Percentiles rank a stretch among this genome's conserved stretches.
Evolutionary conservation across 2,329 filamentous ascomycete species (phyloP).

Genomic region (Lachnellula subtilissima): DNA sequence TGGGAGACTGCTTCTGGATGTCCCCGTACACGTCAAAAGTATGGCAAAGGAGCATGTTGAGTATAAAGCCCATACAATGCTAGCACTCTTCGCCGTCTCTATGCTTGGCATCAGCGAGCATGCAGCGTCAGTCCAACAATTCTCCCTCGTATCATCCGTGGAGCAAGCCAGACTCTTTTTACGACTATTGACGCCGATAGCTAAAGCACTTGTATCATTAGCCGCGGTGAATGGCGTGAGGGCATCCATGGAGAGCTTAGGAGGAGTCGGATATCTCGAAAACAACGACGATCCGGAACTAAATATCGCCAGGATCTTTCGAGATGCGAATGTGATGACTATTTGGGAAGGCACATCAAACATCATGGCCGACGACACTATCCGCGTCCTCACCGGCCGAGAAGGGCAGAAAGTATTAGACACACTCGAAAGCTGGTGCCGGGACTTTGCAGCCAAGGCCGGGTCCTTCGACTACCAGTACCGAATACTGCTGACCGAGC

Average conservation of each 20-base stretch:
- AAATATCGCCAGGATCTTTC: constrained; percentile 61
- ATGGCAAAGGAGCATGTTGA: constrained; percentile 51
- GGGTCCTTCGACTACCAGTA: constrained; percentile 7
- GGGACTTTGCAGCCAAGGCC: constrained; percentile 7
- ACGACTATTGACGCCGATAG: constrained; percentile 53
- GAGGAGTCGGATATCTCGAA: constrained; percentile 62
- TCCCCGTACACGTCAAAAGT: constrained; percentile 52
- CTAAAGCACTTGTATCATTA: constrained; percentile 55
- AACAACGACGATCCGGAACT: constrained; percentile 57
- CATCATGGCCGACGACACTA: constrained; percentile 54
- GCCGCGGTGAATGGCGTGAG: constrained; percentile 46
- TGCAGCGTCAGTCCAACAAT: neutral
- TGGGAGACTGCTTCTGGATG: constrained; percentile 44
- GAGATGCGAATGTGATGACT: constrained; percentile 58
- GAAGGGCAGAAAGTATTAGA: constrained; percentile 33
- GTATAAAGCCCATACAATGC: constrained; percentile 52
- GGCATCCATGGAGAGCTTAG: constrained; percentile 59
- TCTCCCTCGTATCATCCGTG: neutral
- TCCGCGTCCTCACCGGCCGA: constrained; percentile 42
- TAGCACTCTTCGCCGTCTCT: constrained; percentile 49
- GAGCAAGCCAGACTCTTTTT: constrained; percentile 39
- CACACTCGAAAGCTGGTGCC: constrained; percentile 41
- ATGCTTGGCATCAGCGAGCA: constrained; percentile 51
- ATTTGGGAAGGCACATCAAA: constrained; percentile 75
- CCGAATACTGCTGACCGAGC: constrained; percentile 11